Conservation (phyloP, 2,329 filamentous ascomycete species). For the Clarireedia homoeocarpa region DNA sequence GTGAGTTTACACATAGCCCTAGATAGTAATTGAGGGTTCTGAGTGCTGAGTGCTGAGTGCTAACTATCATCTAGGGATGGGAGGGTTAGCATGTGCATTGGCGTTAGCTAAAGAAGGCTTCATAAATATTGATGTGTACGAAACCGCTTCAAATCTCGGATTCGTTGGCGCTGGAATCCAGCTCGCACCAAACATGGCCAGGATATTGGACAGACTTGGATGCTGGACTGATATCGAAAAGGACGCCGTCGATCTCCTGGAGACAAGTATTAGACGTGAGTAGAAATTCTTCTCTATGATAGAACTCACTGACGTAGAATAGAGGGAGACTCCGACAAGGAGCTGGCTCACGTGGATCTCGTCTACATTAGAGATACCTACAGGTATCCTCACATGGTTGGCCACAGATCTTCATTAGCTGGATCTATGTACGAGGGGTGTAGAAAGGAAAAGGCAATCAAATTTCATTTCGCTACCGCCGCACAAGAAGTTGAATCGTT, state of each 20-base stretch:
- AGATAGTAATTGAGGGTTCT: too few relatives aligned
- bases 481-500: conserved; percentile 51
- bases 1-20: conserved; percentile 26
- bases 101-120: conserved; percentile 72
- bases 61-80: conserved; percentile 53
- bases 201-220: conserved; percentile 64
- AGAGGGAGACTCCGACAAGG: conserved; percentile 60
- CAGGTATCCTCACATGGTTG: conserved; percentile 55
- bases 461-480: conserved; percentile 57
- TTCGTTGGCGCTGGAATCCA: conserved; percentile 84
- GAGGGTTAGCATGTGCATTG: conserved; percentile 63
- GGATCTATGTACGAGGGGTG: conserved; percentile 65
- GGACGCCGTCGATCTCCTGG: conserved; percentile 62
- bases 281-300: not conserved
- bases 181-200: conserved; percentile 72
- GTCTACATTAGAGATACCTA: conserved; percentile 58
- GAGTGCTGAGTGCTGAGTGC: too few relatives aligned
- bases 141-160: conserved; percentile 63
- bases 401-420: conserved; percentile 66
- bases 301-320: not conserved
- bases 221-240: conserved; percentile 64
- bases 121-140: conserved; percentile 64
- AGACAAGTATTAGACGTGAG: conserved; percentile 64
- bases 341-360: conserved; percentile 65
- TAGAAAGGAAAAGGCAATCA: conserved; percentile 51